Evolutionary conservation across 768 basidiomycete species (phyloP), one percentile per base, ranked within the genome.

Genomic region (Boletus bicolor): DNA sequence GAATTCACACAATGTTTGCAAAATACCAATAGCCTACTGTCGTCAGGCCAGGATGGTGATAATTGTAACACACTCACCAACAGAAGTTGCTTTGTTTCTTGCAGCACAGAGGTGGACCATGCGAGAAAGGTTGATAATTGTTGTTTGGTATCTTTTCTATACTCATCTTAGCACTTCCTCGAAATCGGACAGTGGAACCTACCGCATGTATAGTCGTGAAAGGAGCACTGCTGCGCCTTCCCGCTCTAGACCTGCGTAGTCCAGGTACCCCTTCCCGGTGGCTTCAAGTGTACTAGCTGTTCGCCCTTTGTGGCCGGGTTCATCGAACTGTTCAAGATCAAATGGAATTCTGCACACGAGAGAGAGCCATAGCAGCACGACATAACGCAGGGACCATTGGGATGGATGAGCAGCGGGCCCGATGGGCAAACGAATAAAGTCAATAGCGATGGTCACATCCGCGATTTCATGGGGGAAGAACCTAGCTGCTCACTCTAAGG

Each of bases 311-410:
- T 74, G 68, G 3, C 76, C 77, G 10, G 61, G 65, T 54, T 88
- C 86, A 64, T 93, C 92, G 51, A 97, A 92, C 63, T 92, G 89
- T 32, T 84, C 79, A 38, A 99, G 76, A 66, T 91, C 86, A 70
- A 99, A 99, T 0, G 97, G 97, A 17, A 98, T 86, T 75, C 91
- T 92, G 75, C 90, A 89, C 46, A 97, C 87, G 24, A 99, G 81
- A 21, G 91, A 89, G n/a, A 98, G 79, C 96, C 96, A 98, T 11
- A 97, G 77, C 9, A 99, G 77, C 26, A 91, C 75, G 32, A 89
- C 79, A 66, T 95, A 93, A 56, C 93, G 86, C 49, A 93, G 69
- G 24, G 87, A 75, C 97, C 97, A 98, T 38, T 85, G 81, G 9
- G 69, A 64, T 1, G 68, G 60, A 46, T 72, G 70, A 53, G 77